These are phyloP conservation scores for Byssoonygena ceratinophila DNA, from an alignment of 2,329 filamentous ascomycete genomes.

Conservation along the genomic window DNA sequence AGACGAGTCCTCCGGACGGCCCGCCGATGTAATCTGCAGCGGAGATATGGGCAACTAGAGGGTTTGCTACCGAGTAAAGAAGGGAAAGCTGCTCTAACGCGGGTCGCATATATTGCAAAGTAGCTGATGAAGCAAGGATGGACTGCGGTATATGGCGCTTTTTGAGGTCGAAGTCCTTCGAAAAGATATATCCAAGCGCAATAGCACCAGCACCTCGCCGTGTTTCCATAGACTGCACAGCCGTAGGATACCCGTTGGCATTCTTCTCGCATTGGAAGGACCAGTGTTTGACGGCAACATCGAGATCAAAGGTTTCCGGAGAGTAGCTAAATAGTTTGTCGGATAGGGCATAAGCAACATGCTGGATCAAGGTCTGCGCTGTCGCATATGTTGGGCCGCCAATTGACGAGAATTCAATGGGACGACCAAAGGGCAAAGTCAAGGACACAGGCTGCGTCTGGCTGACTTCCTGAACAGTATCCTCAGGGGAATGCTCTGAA, in stretches of 20 bases:
- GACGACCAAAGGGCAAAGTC: conserved; percentile 9
- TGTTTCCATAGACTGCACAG: conserved; percentile 72
- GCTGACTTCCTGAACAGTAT: not conserved
- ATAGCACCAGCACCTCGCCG: conserved; percentile 80
- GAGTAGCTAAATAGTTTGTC: conserved; percentile 98
- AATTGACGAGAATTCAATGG: conserved; percentile 37
- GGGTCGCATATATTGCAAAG: conserved; percentile 67
- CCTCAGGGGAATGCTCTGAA: conserved; percentile 7
- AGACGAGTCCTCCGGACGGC: conserved; percentile 59
- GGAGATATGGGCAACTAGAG: conserved; percentile 83
- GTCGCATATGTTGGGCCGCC: conserved; percentile 83
- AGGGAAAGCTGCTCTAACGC: conserved; percentile 84
- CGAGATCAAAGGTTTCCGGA: conserved; percentile 83
- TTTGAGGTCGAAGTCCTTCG: conserved; percentile 83
- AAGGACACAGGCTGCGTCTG: conserved; percentile 1
- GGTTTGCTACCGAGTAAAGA: conserved; percentile 82
- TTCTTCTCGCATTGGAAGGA: conserved; percentile 59
- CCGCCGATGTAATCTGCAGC: conserved; percentile 70
- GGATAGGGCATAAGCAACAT: conserved; percentile 87
- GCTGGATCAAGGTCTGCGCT: conserved; percentile 85
- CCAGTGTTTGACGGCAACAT: conserved; percentile 74
- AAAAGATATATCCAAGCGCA: conserved; percentile 94
- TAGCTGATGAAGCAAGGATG: conserved; percentile 75
- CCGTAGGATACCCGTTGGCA: conserved; percentile 67
- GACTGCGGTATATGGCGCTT: conserved; percentile 89